A percentile compares a stretch with the other conserved stretches of the same genome.
phyloP scores from a whole-genome alignment of 2,329 filamentous ascomycete species.

The Claviceps sp. region DNA sequence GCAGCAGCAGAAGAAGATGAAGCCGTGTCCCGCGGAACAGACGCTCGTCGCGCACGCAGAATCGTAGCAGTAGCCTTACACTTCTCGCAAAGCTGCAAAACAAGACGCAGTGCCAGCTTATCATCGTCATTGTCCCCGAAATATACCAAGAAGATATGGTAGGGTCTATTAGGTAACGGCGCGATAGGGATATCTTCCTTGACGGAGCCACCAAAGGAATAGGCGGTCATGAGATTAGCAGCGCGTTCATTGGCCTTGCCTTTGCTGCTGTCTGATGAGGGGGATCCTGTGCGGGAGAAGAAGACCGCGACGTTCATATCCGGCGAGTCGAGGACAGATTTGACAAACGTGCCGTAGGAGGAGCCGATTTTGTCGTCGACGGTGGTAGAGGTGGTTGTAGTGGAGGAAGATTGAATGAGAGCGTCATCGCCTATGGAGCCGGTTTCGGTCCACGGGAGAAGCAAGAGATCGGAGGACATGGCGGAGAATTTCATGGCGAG shows the following conservation, averaged over 20 bases:
- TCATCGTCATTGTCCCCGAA: constrained; percentile 72
- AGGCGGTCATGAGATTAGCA: constrained; percentile 30
- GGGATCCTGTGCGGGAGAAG: constrained; percentile 45
- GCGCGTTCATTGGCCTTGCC: constrained; percentile 17
- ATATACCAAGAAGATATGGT: constrained; percentile 80
- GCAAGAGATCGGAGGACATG: constrained; percentile 56
- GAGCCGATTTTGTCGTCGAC: constrained; percentile 25
- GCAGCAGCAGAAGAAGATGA: neutral
- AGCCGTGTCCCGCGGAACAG: neutral
- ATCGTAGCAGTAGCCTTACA: constrained; percentile 67
- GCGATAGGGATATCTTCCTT: constrained; percentile 41
- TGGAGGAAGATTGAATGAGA: constrained; percentile 12
- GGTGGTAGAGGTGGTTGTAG: constrained; percentile 1
- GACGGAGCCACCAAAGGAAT: constrained; percentile 42
- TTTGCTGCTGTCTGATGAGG: constrained; percentile 26
- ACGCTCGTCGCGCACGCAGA: constrained; percentile 24
- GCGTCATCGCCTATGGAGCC: constrained; percentile 61
- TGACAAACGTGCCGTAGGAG: constrained; percentile 62
- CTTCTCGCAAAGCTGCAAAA: constrained; percentile 73
- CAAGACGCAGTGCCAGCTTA: constrained; percentile 61
- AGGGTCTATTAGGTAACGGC: constrained; percentile 52
- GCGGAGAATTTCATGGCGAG: constrained; percentile 58
- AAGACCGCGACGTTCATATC: constrained; percentile 69
- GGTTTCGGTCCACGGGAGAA: constrained; percentile 83
- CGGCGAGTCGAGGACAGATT: constrained; percentile 45